phyloP scores from a whole-genome alignment of 768 basidiomycete species.

The Amanita rubescens region DNA sequence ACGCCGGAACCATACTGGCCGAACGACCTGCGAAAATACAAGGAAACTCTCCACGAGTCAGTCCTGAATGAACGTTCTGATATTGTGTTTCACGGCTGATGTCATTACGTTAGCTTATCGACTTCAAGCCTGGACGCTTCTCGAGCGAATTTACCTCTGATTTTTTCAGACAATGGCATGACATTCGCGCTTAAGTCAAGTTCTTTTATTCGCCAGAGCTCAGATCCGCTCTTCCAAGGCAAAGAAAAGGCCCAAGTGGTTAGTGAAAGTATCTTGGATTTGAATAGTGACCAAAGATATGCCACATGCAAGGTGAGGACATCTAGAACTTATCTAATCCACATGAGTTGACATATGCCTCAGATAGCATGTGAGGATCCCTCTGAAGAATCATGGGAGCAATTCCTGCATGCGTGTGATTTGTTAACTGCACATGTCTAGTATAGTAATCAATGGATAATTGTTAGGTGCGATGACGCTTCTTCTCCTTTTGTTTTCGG shows the following conservation, averaged over 20 bases:
- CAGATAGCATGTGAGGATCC: constrained; percentile 9
- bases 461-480: constrained; percentile 49
- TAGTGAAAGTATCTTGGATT: constrained; percentile 11
- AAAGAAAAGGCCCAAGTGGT: background rate
- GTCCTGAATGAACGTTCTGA: background rate
- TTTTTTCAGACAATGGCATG: background rate
- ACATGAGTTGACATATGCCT: background rate
- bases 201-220: constrained; percentile 3
- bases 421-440: constrained; percentile 1
- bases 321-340: background rate
- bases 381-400: constrained; percentile 10
- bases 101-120: background rate
- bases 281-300: constrained; percentile 8
- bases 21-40: constrained; percentile 3
- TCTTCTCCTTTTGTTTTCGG: constrained; percentile 54
- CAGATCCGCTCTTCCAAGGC: background rate
- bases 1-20: constrained; percentile 9
- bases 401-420: constrained; percentile 15
- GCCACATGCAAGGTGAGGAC: constrained; percentile 10
- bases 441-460: background rate
- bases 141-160: background rate
- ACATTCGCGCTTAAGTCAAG: constrained; percentile 1
- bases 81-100: background rate
- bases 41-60: background rate
- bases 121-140: constrained; percentile 1